Evolutionary conservation across 208 protist species (phyloP).

Genomic region (Polymyxa betae): DNA sequence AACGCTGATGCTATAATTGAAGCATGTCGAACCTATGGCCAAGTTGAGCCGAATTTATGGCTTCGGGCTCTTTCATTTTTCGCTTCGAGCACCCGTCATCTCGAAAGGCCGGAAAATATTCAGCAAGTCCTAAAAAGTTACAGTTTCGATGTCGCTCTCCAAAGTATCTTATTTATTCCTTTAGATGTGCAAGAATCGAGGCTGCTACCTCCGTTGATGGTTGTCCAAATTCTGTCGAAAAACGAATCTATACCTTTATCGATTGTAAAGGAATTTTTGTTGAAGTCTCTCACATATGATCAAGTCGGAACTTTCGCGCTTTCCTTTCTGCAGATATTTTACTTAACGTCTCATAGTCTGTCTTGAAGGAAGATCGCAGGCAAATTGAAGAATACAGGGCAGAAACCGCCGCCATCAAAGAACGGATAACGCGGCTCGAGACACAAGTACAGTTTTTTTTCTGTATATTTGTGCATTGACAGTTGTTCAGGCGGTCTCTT

Average conservation of each 20-base stretch:
- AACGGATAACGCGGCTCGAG: background rate
- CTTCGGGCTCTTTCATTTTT: constrained; percentile 25
- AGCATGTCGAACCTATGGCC: background rate
- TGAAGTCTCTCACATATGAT: constrained; percentile 32
- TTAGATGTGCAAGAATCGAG: constrained; percentile 11
- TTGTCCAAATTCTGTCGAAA: constrained; percentile 37
- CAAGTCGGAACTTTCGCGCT: no score
- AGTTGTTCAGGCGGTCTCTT: constrained; percentile 17
- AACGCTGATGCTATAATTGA: constrained; percentile 5
- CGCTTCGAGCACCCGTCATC: background rate
- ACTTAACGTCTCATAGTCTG: background rate
- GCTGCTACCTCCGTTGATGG: constrained; percentile 41
- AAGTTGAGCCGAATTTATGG: constrained; percentile 20
- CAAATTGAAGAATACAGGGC: constrained; percentile 27
- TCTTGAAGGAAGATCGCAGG: constrained; percentile 3
- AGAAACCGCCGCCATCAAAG: background rate
- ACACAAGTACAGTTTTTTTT: background rate
- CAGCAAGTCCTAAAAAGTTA: background rate
- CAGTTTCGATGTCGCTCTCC: background rate
- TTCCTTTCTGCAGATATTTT: background rate
- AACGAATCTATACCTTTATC: constrained; percentile 6
- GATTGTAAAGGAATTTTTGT: constrained; percentile 17
- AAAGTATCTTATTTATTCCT: background rate
- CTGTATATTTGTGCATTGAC: background rate
- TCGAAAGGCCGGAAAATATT: background rate